Percentiles rank a stretch among this genome's conserved stretches.
These are phyloP conservation scores for Fraxinus paxiana DNA, from an alignment of 305 asterid genomes.

Conservation along the genomic window DNA sequence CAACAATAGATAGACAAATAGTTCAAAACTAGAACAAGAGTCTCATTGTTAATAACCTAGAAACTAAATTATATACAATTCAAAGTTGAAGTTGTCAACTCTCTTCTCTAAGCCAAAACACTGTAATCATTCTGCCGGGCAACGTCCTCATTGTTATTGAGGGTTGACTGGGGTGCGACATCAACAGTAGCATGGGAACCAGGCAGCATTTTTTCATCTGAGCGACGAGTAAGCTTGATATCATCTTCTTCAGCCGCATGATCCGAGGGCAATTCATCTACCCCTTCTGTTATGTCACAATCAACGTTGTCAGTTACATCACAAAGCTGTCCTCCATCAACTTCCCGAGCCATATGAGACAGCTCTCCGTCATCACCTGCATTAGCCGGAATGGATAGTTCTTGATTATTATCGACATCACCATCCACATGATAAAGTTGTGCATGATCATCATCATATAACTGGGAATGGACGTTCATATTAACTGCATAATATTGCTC, in stretches of 20 bases:
- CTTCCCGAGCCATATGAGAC: constrained; percentile 32
- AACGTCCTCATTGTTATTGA: constrained; percentile 56
- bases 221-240: constrained; percentile 30
- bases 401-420: constrained; percentile 34
- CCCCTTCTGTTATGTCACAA: constrained; percentile 5
- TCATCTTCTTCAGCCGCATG: constrained; percentile 27
- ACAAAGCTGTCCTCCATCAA: constrained; percentile 44
- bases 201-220: constrained; percentile 33
- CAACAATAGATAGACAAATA: not conserved
- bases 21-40: not conserved
- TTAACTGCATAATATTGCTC: constrained; percentile 41
- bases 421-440: constrained; percentile 35
- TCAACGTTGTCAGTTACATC: constrained; percentile 32
- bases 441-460: constrained; percentile 34
- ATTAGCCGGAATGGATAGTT: constrained; percentile 26
- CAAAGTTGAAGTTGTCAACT: not conserved
- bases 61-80: constrained; percentile 5
- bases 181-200: constrained; percentile 34
- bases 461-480: constrained; percentile 32
- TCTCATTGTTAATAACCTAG: constrained; percentile 17
- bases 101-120: constrained; percentile 37
- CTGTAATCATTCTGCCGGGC: constrained; percentile 46
- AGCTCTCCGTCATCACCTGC: constrained; percentile 21
- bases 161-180: constrained; percentile 44
- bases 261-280: constrained; percentile 10